Evolutionary conservation across 164 flowering plant species (phyloP), one percentile per base, ranked within the genome.

Genomic region (Akebia trifoliata): DNA sequence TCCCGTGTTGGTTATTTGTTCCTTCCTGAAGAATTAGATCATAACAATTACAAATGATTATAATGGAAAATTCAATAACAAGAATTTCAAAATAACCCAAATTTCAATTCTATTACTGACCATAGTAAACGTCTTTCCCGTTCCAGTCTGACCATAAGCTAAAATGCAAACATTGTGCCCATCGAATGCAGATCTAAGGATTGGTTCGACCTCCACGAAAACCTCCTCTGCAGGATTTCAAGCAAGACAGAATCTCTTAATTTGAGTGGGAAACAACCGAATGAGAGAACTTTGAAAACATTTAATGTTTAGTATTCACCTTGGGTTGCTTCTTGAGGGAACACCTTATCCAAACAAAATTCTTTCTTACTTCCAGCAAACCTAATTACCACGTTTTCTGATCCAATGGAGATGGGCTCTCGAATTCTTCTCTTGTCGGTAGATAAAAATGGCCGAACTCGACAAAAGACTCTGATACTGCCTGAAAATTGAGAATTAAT

Each of bases 91-190:
- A 5, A 12, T 14, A 11, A 6, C 6, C 40, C 39, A 48, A 40
- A 18, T n/a, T 12, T 44, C 47, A 46, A 28, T 24, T 50, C 18
- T 20, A 30, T 47, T 30, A 64, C 81, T 66, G 6, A 86, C 95
- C 97, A 90, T 90, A 15, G 95, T 87, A 60, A 76, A 85, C 24
- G 97, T 90, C 76, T 87, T 90, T 68, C 97, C 97, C 3, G 89
- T 81, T 38, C 95, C 91, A 2, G 97, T 90, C 66, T 90, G 97
- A 24, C 97, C 97, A 80, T 85, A 87, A 26, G 97, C 87, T 37
- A 90, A 63, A 18, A 90, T 67, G 54, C 91, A 90, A 0, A 85
- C 91, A 65, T 82, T 82, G 61, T 81, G 81, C 62, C 96, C 93
- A 66, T 88, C 96, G 40, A 88, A 76, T 34, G 93, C 92, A 44